phyloP scores from a whole-genome alignment of 169 alveolate species.

The Plasmodium billcollinsi region DNA sequence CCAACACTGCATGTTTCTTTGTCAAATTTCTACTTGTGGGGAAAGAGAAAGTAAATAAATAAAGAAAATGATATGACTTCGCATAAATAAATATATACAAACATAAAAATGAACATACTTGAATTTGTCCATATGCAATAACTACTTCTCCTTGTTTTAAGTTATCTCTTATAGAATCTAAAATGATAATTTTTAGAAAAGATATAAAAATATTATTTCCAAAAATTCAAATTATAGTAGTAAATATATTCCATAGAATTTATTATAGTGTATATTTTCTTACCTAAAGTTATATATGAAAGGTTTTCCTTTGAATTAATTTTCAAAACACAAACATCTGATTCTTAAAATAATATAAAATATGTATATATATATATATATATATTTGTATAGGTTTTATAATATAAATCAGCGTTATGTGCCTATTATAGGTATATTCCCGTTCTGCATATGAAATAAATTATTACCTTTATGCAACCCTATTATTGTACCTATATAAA shows the following conservation, averaged over 20 bases:
- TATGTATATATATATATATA: background rate
- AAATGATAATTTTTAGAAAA: background rate
- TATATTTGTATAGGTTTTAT: background rate
- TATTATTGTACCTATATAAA: slow-evolving; percentile 26
- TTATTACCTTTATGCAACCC: slow-evolving; percentile 64
- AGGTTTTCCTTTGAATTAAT: slow-evolving; percentile 32
- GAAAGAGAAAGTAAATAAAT: slow-evolving; percentile 2
- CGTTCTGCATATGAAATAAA: background rate
- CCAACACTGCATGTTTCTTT: slow-evolving; percentile 59
- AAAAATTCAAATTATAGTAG: background rate
- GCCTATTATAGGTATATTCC: background rate
- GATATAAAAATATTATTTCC: background rate
- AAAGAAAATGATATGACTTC: background rate
- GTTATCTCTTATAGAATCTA: slow-evolving; percentile 32
- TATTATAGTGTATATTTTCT: background rate
- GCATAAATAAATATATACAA: background rate
- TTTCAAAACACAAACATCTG: slow-evolving; percentile 70
- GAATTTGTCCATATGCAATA: slow-evolving; percentile 72
- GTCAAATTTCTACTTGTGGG: slow-evolving; percentile 36
- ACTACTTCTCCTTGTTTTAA: slow-evolving; percentile 56
- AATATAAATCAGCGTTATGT: background rate
- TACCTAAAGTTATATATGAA: slow-evolving; percentile 46
- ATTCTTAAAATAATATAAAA: slow-evolving; percentile 9
- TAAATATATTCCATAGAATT: background rate
- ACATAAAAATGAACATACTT: slow-evolving; percentile 16